These are phyloP conservation scores for Microbotryum scabiosae DNA, from an alignment of 1,284 basidiomycete species.

Conservation along the genomic window DNA sequence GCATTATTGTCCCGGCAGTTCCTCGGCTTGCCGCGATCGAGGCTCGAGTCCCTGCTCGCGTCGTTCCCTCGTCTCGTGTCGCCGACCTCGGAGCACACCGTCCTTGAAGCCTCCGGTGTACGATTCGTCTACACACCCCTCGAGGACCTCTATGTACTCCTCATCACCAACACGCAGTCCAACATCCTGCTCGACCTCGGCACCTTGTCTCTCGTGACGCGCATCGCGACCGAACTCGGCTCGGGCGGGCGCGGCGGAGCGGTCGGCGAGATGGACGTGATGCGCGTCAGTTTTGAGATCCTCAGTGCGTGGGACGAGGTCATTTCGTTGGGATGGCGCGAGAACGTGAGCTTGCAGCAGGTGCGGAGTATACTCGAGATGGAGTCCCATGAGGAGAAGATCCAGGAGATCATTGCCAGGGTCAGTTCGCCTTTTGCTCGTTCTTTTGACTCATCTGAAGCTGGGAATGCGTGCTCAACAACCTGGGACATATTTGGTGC, in stretches of 20 bases:
- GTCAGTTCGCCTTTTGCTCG: slow-evolving; percentile 45
- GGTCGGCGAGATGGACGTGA: slow-evolving; percentile 81
- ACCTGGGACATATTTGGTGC: background rate
- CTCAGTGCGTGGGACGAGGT: slow-evolving; percentile 96
- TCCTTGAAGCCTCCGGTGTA: slow-evolving; percentile 65
- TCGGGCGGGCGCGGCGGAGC: slow-evolving; percentile 55
- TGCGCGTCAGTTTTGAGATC: slow-evolving; percentile 87
- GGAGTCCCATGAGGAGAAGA: slow-evolving; percentile 99
- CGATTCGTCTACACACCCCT: slow-evolving; percentile 98
- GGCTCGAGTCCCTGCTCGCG: slow-evolving; percentile 89
- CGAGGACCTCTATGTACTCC: slow-evolving; percentile 93
- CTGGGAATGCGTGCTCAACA: background rate
- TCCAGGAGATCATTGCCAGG: slow-evolving; percentile 95
- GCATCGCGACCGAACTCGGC: slow-evolving; percentile 81
- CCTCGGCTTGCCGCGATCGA: slow-evolving; percentile 80
- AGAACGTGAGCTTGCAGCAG: slow-evolving; percentile 85
- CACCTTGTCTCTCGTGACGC: slow-evolving; percentile 85
- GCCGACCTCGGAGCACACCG: slow-evolving; percentile 89
- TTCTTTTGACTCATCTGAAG: background rate
- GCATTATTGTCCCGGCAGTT: slow-evolving; percentile 96
- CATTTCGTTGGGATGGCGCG: slow-evolving; percentile 85
- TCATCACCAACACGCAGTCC: slow-evolving; percentile 96
- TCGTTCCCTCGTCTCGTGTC: slow-evolving; percentile 96
- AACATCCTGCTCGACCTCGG: slow-evolving; percentile 99
- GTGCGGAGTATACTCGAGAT: slow-evolving; percentile 90